Percentiles rank a stretch among this genome's conserved stretches.
Evolutionary conservation across 306 rosid genomes (phyloP).

Genomic region (Dryas alaskensis): DNA sequence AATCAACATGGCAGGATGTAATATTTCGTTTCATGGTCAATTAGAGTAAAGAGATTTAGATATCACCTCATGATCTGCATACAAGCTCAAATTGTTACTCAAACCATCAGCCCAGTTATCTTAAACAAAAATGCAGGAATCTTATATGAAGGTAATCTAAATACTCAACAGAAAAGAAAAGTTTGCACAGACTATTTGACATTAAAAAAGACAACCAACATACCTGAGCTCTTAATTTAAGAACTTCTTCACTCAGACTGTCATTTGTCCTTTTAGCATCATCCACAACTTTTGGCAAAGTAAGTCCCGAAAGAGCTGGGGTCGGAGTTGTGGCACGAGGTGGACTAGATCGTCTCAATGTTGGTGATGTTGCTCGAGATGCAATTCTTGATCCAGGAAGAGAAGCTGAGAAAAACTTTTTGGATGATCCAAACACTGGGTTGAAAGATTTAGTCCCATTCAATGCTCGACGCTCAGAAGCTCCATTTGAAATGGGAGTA

Average conservation of each 20-base stretch:
- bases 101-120: background rate
- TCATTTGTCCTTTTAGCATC: slow-evolving; percentile 65
- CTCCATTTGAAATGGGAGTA: slow-evolving; percentile 62
- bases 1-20: background rate
- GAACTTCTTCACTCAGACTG: slow-evolving; percentile 71
- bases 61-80: slow-evolving; percentile 6
- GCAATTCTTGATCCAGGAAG: slow-evolving; percentile 89
- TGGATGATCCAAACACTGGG: slow-evolving; percentile 78
- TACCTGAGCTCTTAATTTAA: slow-evolving; percentile 76
- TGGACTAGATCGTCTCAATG: slow-evolving; percentile 72
- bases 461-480: slow-evolving; percentile 53
- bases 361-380: slow-evolving; percentile 81
- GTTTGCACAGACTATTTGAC: background rate
- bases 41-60: background rate
- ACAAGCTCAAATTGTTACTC: background rate
- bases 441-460: slow-evolving; percentile 63
- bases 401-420: slow-evolving; percentile 84
- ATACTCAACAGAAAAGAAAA: background rate
- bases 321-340: slow-evolving; percentile 75
- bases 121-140: background rate
- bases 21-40: background rate
- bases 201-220: background rate
- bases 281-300: slow-evolving; percentile 57
- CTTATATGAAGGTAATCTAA: background rate
- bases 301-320: slow-evolving; percentile 61